phyloP scores from a whole-genome alignment of 805 yeast genomes.

The Zygosaccharomyces siamensis region DNA sequence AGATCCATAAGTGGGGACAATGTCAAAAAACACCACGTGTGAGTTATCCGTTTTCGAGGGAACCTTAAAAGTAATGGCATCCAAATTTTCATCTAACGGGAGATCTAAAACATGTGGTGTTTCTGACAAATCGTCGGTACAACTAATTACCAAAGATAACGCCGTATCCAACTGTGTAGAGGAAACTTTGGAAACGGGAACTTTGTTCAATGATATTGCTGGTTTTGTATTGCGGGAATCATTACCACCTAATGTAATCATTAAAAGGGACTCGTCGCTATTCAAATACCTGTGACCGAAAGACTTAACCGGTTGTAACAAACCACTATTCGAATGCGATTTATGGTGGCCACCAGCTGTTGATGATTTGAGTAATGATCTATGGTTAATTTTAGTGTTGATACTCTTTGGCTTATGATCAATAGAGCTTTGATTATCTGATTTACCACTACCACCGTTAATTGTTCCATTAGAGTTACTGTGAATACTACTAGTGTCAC shows the following conservation, averaged over 20 bases:
- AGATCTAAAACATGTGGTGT: slow-evolving; percentile 66
- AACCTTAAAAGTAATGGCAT: slow-evolving; percentile 69
- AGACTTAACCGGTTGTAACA: slow-evolving; percentile 59
- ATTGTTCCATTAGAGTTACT: not conserved
- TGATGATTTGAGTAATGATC: slow-evolving; percentile 9
- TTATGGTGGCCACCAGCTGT: slow-evolving; percentile 7
- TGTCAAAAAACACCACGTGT: slow-evolving; percentile 67
- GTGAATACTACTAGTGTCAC: not conserved
- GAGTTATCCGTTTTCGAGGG: slow-evolving; percentile 45
- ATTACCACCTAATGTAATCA: slow-evolving; percentile 82
- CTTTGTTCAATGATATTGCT: slow-evolving; percentile 65
- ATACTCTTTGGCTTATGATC: slow-evolving; percentile 11
- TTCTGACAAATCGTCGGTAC: slow-evolving; percentile 38
- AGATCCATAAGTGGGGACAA: slow-evolving; percentile 80
- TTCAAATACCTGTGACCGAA: slow-evolving; percentile 78
- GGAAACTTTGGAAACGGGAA: slow-evolving; percentile 70
- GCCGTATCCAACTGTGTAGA: slow-evolving; percentile 88
- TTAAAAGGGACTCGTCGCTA: slow-evolving; percentile 59
- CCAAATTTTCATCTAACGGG: slow-evolving; percentile 73
- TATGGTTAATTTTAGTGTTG: slow-evolving; percentile 7
- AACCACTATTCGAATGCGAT: not conserved
- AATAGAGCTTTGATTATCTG: slow-evolving; percentile 12
- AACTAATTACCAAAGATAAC: slow-evolving; percentile 60
- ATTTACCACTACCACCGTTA: not conserved
- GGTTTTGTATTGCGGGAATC: slow-evolving; percentile 57